Evolutionary conservation across 768 basidiomycete genomes (phyloP).

Genomic region (Chlorophyllum brunneum): DNA sequence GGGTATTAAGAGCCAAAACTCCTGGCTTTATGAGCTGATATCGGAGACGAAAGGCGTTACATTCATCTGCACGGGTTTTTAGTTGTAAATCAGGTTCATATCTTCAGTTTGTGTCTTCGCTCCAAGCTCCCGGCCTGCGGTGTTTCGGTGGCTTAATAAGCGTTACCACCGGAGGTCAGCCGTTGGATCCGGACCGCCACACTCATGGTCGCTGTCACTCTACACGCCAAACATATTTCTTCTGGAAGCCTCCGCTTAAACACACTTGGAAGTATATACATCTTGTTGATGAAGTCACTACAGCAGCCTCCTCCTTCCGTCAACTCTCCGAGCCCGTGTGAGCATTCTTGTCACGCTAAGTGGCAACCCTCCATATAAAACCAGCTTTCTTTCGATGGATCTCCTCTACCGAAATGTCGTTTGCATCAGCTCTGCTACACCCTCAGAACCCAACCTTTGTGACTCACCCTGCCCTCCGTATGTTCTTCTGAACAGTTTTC

Average conservation of each 20-base stretch:
- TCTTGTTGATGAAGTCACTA: slow-evolving; percentile 10
- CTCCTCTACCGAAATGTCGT: slow-evolving; percentile 9
- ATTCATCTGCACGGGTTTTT: too few relatives aligned
- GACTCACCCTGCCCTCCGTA: slow-evolving; percentile 49
- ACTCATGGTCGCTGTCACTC: slow-evolving; percentile 14
- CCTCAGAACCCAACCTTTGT: slow-evolving; percentile 28
- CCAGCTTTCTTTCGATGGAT: slow-evolving; percentile 1
- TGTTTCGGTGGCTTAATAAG: slow-evolving; percentile 22
- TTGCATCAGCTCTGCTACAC: slow-evolving; percentile 10
- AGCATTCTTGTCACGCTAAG: slow-evolving; percentile 22
- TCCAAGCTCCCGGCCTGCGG: slow-evolving; percentile 4
- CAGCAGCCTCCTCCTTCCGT: slow-evolving; percentile 22
- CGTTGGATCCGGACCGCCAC: slow-evolving; percentile 11
- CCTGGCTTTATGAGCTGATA: too few relatives aligned
- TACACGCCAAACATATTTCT: slow-evolving; percentile 6
- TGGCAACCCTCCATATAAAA: slow-evolving; percentile 25
- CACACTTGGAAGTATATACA: neutral
- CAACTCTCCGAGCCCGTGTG: slow-evolving; percentile 35
- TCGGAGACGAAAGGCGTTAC: too few relatives aligned
- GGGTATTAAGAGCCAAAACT: slow-evolving; percentile 6
- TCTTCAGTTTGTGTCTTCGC: too few relatives aligned
- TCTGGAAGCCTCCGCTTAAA: slow-evolving; percentile 14
- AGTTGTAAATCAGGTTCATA: too few relatives aligned
- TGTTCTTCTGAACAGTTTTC: slow-evolving; percentile 15
- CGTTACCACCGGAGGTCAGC: slow-evolving; percentile 22